A percentile compares a stretch with the other conserved stretches of the same genome.
Evolutionary conservation across 179 eudicot genomes (phyloP).

Genomic region (Silene coronaria): DNA sequence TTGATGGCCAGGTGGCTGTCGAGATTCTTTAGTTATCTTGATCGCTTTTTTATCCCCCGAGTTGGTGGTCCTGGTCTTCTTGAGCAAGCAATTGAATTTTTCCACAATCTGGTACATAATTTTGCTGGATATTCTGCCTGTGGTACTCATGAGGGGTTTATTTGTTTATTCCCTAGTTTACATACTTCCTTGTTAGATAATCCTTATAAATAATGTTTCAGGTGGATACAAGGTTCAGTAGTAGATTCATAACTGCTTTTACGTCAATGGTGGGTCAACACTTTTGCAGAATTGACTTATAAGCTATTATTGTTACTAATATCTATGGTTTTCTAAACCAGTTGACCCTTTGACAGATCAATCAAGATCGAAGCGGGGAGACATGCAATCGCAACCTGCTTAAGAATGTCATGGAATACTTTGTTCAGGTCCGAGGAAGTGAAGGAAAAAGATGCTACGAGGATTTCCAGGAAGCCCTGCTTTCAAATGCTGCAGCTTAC

Average conservation of each 20-base stretch:
- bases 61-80: conserved; percentile 21
- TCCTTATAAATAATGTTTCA: conserved; percentile 14
- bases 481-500: conserved; percentile 35
- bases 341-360: conserved; percentile 16
- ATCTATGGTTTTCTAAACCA: neutral
- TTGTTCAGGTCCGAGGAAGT: neutral
- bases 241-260: conserved; percentile 26
- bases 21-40: conserved; percentile 34
- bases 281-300: neutral
- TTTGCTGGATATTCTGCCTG: conserved; percentile 5
- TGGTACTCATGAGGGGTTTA: neutral
- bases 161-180: neutral
- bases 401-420: conserved; percentile 28
- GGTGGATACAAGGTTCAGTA: conserved; percentile 23
- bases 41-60: conserved; percentile 33
- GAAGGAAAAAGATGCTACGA: conserved; percentile 26
- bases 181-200: neutral
- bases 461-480: conserved; percentile 34
- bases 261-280: conserved; percentile 22
- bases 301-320: neutral
- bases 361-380: conserved; percentile 31
- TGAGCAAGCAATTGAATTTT: conserved; percentile 23
- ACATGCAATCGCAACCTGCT: conserved; percentile 20
- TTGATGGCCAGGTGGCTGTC: conserved; percentile 32
- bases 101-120: conserved; percentile 24